These are phyloP conservation scores for Sarocladium oryzae DNA, from an alignment of 2,329 filamentous ascomycete species.

Conservation along the genomic window DNA sequence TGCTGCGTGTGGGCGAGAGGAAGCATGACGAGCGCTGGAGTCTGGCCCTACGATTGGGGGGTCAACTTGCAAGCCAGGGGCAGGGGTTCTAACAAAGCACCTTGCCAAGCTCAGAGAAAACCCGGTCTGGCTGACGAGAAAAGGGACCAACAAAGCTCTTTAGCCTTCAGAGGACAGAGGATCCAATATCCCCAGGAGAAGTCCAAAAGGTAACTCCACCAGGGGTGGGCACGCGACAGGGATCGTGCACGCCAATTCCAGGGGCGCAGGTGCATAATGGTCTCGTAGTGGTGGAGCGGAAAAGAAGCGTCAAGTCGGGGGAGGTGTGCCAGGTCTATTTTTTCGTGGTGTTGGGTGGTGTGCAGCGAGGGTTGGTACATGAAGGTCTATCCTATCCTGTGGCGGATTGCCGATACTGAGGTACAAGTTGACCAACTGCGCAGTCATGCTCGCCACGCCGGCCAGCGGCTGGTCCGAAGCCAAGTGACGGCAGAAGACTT, in stretches of 20 bases:
- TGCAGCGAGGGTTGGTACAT: too few species aligned
- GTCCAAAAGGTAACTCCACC: background rate
- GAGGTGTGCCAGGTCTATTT: background rate
- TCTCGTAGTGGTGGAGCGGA: conserved; percentile 9
- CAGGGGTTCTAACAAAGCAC: background rate
- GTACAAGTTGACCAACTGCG: too few species aligned
- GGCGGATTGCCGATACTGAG: too few species aligned
- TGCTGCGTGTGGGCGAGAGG: background rate
- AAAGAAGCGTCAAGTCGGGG: conserved; percentile 1
- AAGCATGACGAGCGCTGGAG: background rate
- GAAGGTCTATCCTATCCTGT: too few species aligned
- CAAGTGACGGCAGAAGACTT: background rate
- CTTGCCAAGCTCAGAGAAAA: background rate
- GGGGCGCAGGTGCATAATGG: conserved; percentile 5
- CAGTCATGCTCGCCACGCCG: background rate
- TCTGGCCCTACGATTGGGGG: conserved; percentile 1
- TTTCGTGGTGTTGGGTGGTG: background rate
- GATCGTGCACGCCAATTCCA: conserved; percentile 1
- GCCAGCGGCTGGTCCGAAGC: background rate
- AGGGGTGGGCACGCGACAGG: background rate
- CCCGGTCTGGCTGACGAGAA: conserved; percentile 4
- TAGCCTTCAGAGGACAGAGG: background rate
- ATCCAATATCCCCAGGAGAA: background rate
- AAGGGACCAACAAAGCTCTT: background rate
- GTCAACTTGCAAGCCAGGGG: background rate